These are phyloP conservation scores for Botryosphaeria agaves DNA, from an alignment of 2,329 filamentous ascomycete species.

Conservation along the genomic window DNA sequence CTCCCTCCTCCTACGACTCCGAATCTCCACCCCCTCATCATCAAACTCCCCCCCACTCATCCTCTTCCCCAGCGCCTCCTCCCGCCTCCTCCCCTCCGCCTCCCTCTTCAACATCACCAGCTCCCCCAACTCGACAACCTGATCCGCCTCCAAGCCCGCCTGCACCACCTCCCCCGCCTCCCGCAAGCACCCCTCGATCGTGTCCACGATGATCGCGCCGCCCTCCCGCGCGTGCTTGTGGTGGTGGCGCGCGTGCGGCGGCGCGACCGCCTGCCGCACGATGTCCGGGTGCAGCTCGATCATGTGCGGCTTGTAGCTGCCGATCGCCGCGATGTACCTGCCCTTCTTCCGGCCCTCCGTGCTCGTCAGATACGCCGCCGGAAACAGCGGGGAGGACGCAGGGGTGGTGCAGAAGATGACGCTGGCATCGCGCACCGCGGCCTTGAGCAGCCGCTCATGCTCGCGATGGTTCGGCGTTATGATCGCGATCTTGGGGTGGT, in stretches of 20 bases:
- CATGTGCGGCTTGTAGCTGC: constrained; percentile 57
- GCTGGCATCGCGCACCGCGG: constrained; percentile 54
- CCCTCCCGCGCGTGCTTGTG: constrained; percentile 45
- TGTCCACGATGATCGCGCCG: constrained; percentile 45
- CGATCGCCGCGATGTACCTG: constrained; percentile 54
- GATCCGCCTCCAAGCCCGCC: constrained; percentile 51
- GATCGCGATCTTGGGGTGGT: constrained; percentile 37
- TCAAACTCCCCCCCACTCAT: constrained; percentile 11
- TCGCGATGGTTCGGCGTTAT: constrained; percentile 56
- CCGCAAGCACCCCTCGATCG: constrained; percentile 58
- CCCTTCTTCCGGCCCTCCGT: constrained; percentile 53
- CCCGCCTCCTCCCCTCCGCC: constrained; percentile 19
- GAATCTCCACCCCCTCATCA: constrained; percentile 10
- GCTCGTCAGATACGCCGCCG: constrained; percentile 52
- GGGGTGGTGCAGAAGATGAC: constrained; percentile 85
- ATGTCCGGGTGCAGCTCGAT: constrained; percentile 67
- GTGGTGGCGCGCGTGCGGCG: constrained; percentile 39
- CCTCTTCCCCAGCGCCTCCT: constrained; percentile 7
- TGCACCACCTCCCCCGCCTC: constrained; percentile 80
- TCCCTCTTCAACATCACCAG: constrained; percentile 47
- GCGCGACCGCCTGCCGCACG: constrained; percentile 43
- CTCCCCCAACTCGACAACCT: constrained; percentile 79
- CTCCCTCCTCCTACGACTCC: constrained; percentile 10
- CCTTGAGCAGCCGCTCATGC: constrained; percentile 47
- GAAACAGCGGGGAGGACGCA: constrained; percentile 56